These are phyloP conservation scores for Neocatenulostroma microsporum DNA, from an alignment of 2,329 filamentous ascomycete genomes.

Conservation along the genomic window DNA sequence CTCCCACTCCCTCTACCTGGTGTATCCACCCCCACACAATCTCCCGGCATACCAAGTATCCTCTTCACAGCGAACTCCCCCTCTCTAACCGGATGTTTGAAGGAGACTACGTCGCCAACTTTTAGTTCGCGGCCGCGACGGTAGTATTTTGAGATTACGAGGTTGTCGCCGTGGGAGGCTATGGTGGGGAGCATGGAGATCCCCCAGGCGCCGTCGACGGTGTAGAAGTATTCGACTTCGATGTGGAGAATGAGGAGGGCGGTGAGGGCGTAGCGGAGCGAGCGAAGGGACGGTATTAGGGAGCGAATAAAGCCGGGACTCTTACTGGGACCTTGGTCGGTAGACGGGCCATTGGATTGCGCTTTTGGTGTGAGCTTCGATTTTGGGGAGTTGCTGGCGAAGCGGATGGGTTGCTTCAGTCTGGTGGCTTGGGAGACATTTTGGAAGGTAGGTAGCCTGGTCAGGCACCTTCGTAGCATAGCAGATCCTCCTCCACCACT, in stretches of 20 bases:
- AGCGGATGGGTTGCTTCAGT: background rate
- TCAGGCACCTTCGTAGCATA: background rate
- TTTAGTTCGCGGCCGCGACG: slow-evolving; percentile 58
- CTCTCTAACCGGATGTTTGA: slow-evolving; percentile 60
- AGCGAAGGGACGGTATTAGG: too few relatives aligned
- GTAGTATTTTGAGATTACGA: slow-evolving; percentile 61
- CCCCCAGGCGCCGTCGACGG: slow-evolving; percentile 54
- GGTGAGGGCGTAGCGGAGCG: slow-evolving; percentile 2
- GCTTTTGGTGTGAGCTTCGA: too few relatives aligned
- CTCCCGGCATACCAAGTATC: slow-evolving; percentile 52
- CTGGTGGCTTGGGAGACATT: background rate
- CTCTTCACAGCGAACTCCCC: slow-evolving; percentile 61
- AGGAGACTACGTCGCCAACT: slow-evolving; percentile 81
- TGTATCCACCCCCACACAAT: slow-evolving; percentile 62
- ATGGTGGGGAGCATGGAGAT: slow-evolving; percentile 89
- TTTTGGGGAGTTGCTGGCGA: too few relatives aligned
- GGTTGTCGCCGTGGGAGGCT: slow-evolving; percentile 55
- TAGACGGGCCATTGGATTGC: too few relatives aligned
- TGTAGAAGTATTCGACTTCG: slow-evolving; percentile 49
- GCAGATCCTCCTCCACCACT: too few relatives aligned
- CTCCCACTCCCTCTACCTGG: slow-evolving; percentile 38
- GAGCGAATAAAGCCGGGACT: too few relatives aligned
- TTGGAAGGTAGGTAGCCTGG: background rate
- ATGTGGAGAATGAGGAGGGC: slow-evolving; percentile 23
- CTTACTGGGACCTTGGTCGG: too few relatives aligned